phyloP scores from a whole-genome alignment of 2,329 filamentous ascomycete species.

The Aspergillus neoniger region DNA sequence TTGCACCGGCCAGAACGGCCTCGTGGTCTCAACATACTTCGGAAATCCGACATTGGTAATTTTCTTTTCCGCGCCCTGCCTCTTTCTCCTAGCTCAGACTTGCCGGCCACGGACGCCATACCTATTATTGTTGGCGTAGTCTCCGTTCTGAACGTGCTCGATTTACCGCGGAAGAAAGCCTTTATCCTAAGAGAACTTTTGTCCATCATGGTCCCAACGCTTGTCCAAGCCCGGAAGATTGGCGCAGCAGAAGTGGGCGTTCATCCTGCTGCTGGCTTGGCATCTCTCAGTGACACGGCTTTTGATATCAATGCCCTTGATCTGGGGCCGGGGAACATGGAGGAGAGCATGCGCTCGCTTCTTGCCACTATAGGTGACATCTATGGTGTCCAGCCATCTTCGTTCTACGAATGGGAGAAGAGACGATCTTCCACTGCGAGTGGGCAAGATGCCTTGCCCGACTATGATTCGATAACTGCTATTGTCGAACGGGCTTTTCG shows the following conservation, averaged over 20 bases:
- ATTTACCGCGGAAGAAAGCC: constrained; percentile 84
- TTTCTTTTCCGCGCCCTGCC: constrained; percentile 72
- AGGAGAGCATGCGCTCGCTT: constrained; percentile 42
- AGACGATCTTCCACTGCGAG: constrained; percentile 24
- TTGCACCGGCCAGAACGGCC: constrained; percentile 37
- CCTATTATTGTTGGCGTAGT: constrained; percentile 83
- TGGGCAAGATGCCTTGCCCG: constrained; percentile 20
- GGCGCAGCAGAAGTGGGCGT: constrained; percentile 96
- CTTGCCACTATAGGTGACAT: constrained; percentile 42
- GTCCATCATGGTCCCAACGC: constrained; percentile 75
- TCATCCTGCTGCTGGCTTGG: constrained; percentile 85
- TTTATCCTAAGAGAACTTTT: constrained; percentile 86
- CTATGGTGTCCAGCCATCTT: constrained; percentile 44
- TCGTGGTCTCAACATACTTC: constrained; percentile 47
- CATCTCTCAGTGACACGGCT: constrained; percentile 63
- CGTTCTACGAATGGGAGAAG: constrained; percentile 37
- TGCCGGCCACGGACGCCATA: constrained; percentile 74
- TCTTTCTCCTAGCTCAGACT: constrained; percentile 57
- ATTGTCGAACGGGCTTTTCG: constrained; percentile 50
- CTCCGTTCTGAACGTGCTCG: constrained; percentile 77
- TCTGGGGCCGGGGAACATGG: constrained; percentile 45
- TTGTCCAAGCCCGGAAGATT: constrained; percentile 87
- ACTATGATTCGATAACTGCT: constrained; percentile 40
- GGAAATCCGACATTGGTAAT: constrained; percentile 64
- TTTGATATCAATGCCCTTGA: constrained; percentile 48